Evolutionary conservation across 306 rosid genomes (phyloP).

Genomic region (Pyrus pyrifolia): DNA sequence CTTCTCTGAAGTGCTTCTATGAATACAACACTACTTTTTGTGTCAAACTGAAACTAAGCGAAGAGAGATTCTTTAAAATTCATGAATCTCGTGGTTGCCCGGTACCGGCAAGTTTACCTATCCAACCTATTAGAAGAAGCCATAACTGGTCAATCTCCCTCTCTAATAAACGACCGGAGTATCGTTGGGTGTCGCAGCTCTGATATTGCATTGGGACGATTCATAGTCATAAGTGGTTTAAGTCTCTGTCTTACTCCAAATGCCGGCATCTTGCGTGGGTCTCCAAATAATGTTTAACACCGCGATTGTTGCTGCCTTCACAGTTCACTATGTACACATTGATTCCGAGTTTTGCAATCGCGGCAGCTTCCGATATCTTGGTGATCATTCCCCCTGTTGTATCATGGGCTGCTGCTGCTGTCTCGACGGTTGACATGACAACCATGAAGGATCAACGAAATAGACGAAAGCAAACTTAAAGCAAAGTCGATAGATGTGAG

Average conservation of each 20-base stretch:
- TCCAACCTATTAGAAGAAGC: too few relatives aligned
- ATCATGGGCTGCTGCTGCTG: constrained; percentile 55
- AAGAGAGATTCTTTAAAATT: too few relatives aligned
- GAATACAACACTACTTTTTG: too few relatives aligned
- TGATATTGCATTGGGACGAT: too few relatives aligned
- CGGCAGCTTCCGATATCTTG: constrained; percentile 80
- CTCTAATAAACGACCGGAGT: background rate
- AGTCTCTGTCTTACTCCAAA: too few relatives aligned
- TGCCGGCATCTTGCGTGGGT: too few relatives aligned
- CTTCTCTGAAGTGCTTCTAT: background rate
- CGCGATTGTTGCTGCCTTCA: constrained; percentile 69
- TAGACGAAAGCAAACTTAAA: background rate
- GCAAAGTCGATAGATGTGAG: background rate
- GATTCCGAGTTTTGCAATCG: constrained; percentile 83
- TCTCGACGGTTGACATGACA: constrained; percentile 36
- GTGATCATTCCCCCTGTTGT: constrained; percentile 89
- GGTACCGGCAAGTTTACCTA: too few relatives aligned
- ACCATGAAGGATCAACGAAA: background rate
- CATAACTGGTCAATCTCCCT: too few relatives aligned
- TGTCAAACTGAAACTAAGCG: too few relatives aligned
- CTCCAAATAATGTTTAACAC: too few relatives aligned
- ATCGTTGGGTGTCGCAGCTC: background rate
- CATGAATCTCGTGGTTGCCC: too few relatives aligned
- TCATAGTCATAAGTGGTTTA: too few relatives aligned
- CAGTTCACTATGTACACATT: constrained; percentile 78